Base-by-base conservation (phyloP, 805 yeast genomes). In the Candida endomychidarum region DNA sequence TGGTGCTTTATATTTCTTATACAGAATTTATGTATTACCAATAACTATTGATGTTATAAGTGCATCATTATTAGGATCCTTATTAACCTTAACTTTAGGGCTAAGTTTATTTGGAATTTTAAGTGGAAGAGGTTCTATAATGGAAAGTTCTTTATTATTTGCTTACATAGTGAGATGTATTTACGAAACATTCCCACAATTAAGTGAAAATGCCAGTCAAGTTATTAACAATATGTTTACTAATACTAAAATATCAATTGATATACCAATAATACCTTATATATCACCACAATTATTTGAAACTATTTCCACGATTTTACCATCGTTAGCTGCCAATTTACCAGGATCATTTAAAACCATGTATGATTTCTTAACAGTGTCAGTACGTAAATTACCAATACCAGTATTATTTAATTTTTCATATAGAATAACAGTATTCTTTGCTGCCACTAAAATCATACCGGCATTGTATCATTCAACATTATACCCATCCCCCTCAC, bases 101-200 rank as follows among this genome's bases (percentile, higher is more conserved):
- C 60, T 93, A 25, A 88, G 96, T 0, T 59, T 86, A 2, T 88
- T 77, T 60, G 99, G 97, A 2, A 87, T 93, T 23, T 75, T 85
- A 15, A 79, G 91, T 2, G 83, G 83, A 5, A 78, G 77, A 45
- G 97, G 97, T 3, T 82, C 91, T n/a, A 81, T 91, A n/a, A 75
- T 90, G 37, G 99, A 93, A 62, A 77, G 89, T 22, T 84, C 96
- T 9, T 65, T 91, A 42, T 72, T 93, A 53, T 81, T 89, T 57
- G 91, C 95, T 7, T 93, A 93, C 61, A 82, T 91, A 46, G 96
- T 93, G 20, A 85, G 95, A 57, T 88, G 96, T 53, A 80, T 90
- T 46, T 93, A 93, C 60, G 95, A 90, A 57, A 80, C 96, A 3
- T 88, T 91, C 53, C 96, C 98, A 1, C 89, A 86, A 51, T 74